Evolutionary conservation across 441 rosid species (phyloP), one percentile per base, ranked within the genome.

Genomic region (Pelargonium myrrhifolium): DNA sequence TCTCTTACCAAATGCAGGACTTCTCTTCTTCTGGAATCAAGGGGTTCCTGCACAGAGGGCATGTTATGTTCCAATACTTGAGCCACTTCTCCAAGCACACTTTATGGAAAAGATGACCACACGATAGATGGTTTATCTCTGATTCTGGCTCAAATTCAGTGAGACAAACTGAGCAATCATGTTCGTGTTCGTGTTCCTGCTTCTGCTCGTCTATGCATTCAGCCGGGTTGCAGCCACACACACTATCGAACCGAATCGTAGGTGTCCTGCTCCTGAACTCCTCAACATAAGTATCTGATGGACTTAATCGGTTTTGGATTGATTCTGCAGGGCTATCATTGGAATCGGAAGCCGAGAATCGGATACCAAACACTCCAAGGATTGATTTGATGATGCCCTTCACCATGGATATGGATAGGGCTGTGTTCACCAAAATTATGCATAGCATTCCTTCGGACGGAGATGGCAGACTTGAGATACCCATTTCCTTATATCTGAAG

Each of bases 361-460:
- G 79, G 79, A 90, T 79, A 65, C 98, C 97, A 0, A 90, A 76
- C 9, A 87, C 59, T 56, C 82, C 78, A 65, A 93, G 93, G 65
- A 93, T 86, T 28, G 98, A 77, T 64, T 85, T 63, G 62, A 90
- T 76, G 47, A 93, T 75, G 71, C 89, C 87, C 75, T 90, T 90
- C 65, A 93, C 79, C 21, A 93, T 72, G 56, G 92, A 87, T 74
- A 90, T 80, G 3, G 96, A 87, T 51, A 87, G 68, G 20, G 93
- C 97, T 2, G 98, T 90, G 86, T 93, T 89, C 1, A 90, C 94
- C 78, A 89, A 69, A 72, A 93, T 74, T 45, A 90, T 75, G 59
- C 97, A 86, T 15, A 93, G 71, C 64, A 93, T 82, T 80, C 97
- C 96, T 82, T 93, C 98, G 47, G 98, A 93, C 72, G 97, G 96